These are phyloP conservation scores for Cenchrus purpureus DNA, from an alignment of 176 grass and related monocot species.

Conservation along the genomic window DNA sequence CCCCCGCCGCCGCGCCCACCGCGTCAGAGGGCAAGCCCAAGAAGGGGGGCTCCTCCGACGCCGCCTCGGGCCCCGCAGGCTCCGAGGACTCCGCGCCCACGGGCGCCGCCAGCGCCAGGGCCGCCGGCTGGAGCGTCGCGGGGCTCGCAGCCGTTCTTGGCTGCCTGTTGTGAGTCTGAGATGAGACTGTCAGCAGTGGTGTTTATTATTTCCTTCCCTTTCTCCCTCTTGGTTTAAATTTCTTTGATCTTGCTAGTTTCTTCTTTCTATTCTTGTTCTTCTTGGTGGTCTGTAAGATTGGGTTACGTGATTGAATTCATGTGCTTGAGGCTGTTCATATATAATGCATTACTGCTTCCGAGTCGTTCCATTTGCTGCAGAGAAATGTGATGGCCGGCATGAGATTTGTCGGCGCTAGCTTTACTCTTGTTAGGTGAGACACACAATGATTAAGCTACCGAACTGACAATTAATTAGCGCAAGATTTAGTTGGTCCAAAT, in stretches of 20 bases:
- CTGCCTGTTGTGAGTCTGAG: constrained; percentile 48
- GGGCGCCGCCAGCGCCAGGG: constrained; percentile 32
- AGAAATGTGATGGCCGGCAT: not conserved
- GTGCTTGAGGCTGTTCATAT: constrained; percentile 41
- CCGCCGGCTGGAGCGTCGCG: constrained; percentile 39
- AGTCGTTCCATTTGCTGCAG: not conserved
- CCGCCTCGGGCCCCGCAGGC: constrained; percentile 28
- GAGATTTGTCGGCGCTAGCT: constrained; percentile 27
- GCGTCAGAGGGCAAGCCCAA: constrained; percentile 45
- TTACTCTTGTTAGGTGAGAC: constrained; percentile 37
- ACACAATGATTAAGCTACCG: not conserved
- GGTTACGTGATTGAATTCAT: constrained; percentile 39
- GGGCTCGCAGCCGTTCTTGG: constrained; percentile 38
- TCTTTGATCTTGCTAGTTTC: constrained; percentile 25
- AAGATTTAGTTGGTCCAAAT: constrained; percentile 17
- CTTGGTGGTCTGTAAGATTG: constrained; percentile 34
- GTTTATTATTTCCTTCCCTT: not conserved
- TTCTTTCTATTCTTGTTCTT: constrained; percentile 30
- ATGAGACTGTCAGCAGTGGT: not conserved
- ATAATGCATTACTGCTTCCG: constrained; percentile 23
- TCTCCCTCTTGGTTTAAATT: not conserved
- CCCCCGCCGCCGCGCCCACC: constrained; percentile 65
- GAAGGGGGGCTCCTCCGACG: constrained; percentile 41
- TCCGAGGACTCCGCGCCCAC: constrained; percentile 37
- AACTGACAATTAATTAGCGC: not conserved